Evolutionary conservation across 2,329 filamentous ascomycete genomes (phyloP).

Genomic region (Orbilia javanica): DNA sequence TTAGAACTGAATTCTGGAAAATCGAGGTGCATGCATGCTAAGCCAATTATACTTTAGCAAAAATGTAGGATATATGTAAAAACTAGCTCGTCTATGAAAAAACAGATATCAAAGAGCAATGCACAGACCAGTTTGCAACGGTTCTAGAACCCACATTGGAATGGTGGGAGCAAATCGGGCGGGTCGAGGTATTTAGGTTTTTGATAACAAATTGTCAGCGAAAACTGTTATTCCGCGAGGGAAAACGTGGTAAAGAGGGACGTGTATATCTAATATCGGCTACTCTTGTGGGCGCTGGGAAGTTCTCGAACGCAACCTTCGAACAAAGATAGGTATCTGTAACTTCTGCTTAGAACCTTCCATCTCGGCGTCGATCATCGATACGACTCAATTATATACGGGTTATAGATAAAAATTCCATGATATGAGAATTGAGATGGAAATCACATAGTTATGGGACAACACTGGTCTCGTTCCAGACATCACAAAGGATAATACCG

Average conservation of each 20-base stretch:
- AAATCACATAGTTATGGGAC: too few relatives aligned
- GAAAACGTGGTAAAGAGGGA: neutral
- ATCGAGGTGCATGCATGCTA: too few relatives aligned
- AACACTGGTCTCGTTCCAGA: too few relatives aligned
- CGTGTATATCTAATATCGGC: neutral
- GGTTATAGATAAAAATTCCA: slow-evolving; percentile 90
- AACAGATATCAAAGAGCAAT: slow-evolving; percentile 32
- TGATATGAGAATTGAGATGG: slow-evolving; percentile 83
- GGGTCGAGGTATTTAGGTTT: slow-evolving; percentile 3
- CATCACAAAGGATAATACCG: slow-evolving; percentile 84
- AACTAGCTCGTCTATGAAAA: slow-evolving; percentile 8
- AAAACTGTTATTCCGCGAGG: neutral
- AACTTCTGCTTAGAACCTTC: too few relatives aligned
- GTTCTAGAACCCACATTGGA: slow-evolving; percentile 6
- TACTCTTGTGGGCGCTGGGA: neutral
- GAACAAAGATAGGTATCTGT: too few relatives aligned
- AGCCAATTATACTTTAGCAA: too few relatives aligned
- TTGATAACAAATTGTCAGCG: neutral
- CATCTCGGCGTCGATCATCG: slow-evolving; percentile 80
- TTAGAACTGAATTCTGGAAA: too few relatives aligned
- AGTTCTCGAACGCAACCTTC: neutral
- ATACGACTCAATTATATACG: slow-evolving; percentile 75
- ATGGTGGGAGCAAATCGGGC: slow-evolving; percentile 14
- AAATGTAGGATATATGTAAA: slow-evolving; percentile 40
- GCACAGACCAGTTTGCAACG: neutral